Percentiles rank a stretch among this genome's conserved stretches.
These are phyloP conservation scores for Agrocybe praecox DNA, from an alignment of 768 basidiomycete genomes.

Conservation along the genomic window DNA sequence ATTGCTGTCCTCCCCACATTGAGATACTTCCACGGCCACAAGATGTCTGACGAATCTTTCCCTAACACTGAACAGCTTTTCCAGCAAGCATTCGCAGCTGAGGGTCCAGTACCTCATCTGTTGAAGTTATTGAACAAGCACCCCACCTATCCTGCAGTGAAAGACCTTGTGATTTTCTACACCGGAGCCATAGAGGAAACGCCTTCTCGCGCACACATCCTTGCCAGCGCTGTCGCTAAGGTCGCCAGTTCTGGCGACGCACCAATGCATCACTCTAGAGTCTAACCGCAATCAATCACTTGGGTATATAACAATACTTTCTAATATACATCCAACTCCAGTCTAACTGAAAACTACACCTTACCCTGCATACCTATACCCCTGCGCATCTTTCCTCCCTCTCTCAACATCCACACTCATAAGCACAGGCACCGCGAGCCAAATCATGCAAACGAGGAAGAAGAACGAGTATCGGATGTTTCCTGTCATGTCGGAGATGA, in stretches of 20 bases:
- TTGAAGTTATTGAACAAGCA: conserved; percentile 12
- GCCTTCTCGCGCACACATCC: conserved; percentile 10
- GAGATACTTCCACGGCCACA: neutral
- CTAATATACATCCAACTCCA: too few relatives aligned
- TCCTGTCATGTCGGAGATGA: conserved; percentile 86
- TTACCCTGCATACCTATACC: conserved; percentile 44
- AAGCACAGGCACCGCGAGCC: conserved; percentile 79
- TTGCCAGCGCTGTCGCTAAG: conserved; percentile 6
- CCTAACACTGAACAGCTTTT: conserved; percentile 11
- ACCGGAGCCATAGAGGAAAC: conserved; percentile 2
- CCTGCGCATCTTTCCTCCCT: conserved; percentile 42
- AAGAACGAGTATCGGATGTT: conserved; percentile 93
- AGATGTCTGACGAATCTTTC: conserved; percentile 12
- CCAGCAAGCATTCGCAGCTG: conserved; percentile 9
- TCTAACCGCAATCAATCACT: too few relatives aligned
- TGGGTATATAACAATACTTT: too few relatives aligned
- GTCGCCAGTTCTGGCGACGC: conserved; percentile 8
- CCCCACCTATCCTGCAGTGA: neutral
- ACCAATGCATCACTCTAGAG: too few relatives aligned
- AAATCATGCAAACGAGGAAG: conserved; percentile 83
- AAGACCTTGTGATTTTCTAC: conserved; percentile 11
- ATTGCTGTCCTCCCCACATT: neutral
- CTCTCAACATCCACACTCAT: conserved; percentile 65
- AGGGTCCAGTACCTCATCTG: conserved; percentile 10
- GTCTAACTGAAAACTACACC: too few relatives aligned